Evolutionary conservation across 768 basidiomycete genomes (phyloP), one percentile per base, ranked within the genome.

Genomic region (Butyriboletus loyo): DNA sequence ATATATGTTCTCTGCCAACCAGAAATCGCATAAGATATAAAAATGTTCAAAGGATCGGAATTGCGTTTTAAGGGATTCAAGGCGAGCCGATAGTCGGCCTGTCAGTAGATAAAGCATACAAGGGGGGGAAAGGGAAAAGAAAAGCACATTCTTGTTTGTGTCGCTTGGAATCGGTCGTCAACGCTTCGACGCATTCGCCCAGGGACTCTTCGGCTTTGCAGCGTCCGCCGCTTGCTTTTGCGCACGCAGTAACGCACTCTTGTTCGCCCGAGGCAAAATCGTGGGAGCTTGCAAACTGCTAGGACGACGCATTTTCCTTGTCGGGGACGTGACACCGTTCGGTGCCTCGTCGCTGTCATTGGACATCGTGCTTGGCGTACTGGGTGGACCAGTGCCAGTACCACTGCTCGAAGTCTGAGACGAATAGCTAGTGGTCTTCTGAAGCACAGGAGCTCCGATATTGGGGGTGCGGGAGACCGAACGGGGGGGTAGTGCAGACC

Each of bases 231-330:
- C 85, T 71, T 81, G 75, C 73, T 90, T 90, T 55, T 84, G 85
- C 11, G 76, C 81, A 22, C 89, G 77, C 49, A 92, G 66, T 7
- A 81, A 71, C 3, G 91, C 89, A 59, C 85, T 90, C 66, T 78
- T 83, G 68, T 93, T 93, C 55, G 75, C 80, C 49, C 87, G 76
- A 8, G 90, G 91, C 9, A 69, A 67, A 53, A 91, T 87, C 5
- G 77, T 74, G 2, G 90, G 88, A 1, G 77, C 74, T 46, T 72
- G 73, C 39, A 81, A 64, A 60, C 84, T 85, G 63, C 80, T 81
- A 4, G 78, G 82, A 19, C 85, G 83, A 5, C 80, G 78, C 3
- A 27, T 35, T 42, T 41, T 55, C 41, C 73, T 72, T 2, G 73
- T 70, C 11, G 68, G 55, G 9, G 64, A 49, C 36, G 45, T 37